Conservation (phyloP, 345 rosid genomes). For the Eucalyptus dawsonii region DNA sequence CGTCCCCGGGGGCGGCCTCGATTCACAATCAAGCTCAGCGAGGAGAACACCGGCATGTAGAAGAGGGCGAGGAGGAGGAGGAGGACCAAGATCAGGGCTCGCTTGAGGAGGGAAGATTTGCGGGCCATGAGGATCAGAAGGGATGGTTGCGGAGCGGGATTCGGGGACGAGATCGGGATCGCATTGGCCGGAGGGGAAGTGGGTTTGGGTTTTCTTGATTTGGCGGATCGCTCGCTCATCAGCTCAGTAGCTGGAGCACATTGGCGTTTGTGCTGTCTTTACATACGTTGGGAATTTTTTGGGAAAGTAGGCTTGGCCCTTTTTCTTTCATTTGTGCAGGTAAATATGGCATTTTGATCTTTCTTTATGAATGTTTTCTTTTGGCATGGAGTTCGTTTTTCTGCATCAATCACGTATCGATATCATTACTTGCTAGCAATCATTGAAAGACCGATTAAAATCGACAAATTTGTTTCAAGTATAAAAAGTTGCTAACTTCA, state of each 20-base stretch:
- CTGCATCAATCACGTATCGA: not conserved
- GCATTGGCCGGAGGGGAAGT: not conserved
- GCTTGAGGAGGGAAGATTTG: constrained; percentile 62
- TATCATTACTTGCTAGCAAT: not conserved
- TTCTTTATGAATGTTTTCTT: not conserved
- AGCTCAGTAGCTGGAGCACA: not conserved
- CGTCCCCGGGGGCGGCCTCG: constrained; percentile 12
- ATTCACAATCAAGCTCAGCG: constrained; percentile 71
- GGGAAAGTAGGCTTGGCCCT: not conserved
- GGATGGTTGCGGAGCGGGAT: not conserved
- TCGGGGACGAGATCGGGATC: not conserved
- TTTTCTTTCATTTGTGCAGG: not conserved
- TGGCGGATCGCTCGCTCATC: not conserved
- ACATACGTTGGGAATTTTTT: not conserved
- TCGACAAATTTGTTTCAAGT: not conserved
- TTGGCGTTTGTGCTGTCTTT: not conserved
- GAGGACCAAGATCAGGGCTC: constrained; percentile 22
- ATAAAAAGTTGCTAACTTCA: not conserved
- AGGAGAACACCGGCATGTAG: constrained; percentile 77
- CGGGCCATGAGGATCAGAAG: constrained; percentile 38
- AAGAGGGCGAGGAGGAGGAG: constrained; percentile 37
- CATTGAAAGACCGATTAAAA: not conserved
- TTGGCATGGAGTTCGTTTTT: no score
- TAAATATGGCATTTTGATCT: not conserved
- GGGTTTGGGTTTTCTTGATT: not conserved